phyloP scores from a whole-genome alignment of 257 asterid genomes.

The Datura wrightii region DNA sequence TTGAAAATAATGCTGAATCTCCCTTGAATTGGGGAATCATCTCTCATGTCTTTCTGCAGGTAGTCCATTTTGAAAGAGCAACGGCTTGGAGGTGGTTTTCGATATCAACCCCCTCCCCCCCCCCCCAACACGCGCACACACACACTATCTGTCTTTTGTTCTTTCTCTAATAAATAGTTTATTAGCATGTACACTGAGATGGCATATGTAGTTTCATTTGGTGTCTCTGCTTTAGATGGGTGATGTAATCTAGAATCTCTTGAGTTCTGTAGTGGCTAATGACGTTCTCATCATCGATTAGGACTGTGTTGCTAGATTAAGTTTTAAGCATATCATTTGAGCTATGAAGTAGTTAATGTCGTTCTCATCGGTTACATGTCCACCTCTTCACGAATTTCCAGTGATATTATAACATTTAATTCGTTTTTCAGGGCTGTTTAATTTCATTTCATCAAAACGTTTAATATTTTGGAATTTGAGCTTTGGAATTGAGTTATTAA shows the following conservation, averaged over 20 bases:
- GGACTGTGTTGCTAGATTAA: not conserved
- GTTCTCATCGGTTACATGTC: not conserved
- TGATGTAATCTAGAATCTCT: not conserved
- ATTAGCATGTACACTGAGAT: not conserved
- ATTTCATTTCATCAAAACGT: not conserved
- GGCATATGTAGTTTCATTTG: not conserved
- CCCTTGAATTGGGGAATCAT: not conserved
- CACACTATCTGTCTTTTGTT: not conserved
- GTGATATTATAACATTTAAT: conserved; percentile 15
- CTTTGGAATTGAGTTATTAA: not conserved
- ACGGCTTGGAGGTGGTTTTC: conserved; percentile 77
- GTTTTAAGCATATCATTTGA: conserved; percentile 18
- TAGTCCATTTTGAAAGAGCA: conserved; percentile 62
- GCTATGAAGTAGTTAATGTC: conserved; percentile 4
- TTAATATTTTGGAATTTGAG: conserved; percentile 23
- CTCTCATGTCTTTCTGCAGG: conserved; percentile 9
- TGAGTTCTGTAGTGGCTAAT: not conserved
- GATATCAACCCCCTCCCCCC: not conserved
- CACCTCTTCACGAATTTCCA: not conserved
- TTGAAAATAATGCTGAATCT: conserved; percentile 9
- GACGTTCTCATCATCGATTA: not conserved
- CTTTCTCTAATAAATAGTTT: not conserved
- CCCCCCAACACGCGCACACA: no score
- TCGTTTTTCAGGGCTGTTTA: not conserved
- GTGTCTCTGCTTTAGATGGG: conserved; percentile 20